phyloP scores from a whole-genome alignment of 148 eudicot species.

The Rhododendron williamsianum region DNA sequence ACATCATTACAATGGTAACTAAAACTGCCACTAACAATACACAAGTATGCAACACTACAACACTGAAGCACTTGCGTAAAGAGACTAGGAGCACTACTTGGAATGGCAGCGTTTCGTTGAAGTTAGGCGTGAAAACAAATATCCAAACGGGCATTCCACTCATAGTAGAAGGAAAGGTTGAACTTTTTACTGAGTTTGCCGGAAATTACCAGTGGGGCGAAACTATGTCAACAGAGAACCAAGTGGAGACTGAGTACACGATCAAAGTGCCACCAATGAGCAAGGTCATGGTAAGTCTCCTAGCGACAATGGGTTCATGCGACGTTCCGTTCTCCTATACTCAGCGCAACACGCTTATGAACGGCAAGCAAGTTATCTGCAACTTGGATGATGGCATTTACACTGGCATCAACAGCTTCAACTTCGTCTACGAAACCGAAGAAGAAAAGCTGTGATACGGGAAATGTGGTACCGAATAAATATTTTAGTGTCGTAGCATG shows the following conservation, averaged over 20 bases:
- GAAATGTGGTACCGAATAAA: too few species aligned
- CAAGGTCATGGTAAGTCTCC: background rate
- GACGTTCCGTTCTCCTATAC: background rate
- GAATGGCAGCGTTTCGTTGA: background rate
- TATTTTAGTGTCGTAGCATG: too few species aligned
- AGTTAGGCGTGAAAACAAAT: background rate
- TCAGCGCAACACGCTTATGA: background rate
- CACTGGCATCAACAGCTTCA: background rate
- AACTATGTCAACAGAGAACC: background rate
- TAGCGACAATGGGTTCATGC: background rate
- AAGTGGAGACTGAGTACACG: background rate
- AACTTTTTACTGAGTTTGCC: background rate
- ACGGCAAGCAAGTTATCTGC: background rate
- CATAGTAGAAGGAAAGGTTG: background rate
- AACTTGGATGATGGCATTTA: background rate
- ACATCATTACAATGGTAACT: too few species aligned
- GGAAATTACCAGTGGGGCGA: background rate
- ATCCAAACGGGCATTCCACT: background rate
- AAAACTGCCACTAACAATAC: too few species aligned
- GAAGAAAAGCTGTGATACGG: background rate
- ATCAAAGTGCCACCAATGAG: background rate
- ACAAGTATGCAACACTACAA: too few species aligned
- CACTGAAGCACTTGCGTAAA: too few species aligned
- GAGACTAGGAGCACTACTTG: background rate
- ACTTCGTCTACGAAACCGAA: background rate